Evolutionary conservation across 257 asterid genomes (phyloP).

Genomic region (Capsicum rhomboideum): DNA sequence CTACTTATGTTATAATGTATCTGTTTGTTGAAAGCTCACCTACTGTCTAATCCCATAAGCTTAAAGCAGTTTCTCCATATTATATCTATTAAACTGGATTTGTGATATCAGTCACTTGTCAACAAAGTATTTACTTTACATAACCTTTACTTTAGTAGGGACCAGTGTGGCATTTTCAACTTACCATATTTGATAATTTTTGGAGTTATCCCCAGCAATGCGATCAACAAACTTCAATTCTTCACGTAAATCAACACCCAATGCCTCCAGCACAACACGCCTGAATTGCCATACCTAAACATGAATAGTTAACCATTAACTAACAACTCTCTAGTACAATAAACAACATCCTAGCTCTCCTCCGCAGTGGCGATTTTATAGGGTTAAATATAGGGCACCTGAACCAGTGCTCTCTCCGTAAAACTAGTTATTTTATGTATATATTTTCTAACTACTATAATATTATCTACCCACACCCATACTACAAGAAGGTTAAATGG

Average conservation of each 20-base stretch:
- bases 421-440: too few relatives aligned
- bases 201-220: slow-evolving; percentile 51
- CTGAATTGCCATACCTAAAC: slow-evolving; percentile 93
- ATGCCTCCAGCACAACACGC: slow-evolving; percentile 73
- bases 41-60: not conserved
- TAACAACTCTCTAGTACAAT: not conserved
- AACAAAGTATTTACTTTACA: not conserved
- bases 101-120: not conserved
- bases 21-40: not conserved
- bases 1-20: too few relatives aligned
- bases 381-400: too few relatives aligned
- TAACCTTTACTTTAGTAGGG: not conserved
- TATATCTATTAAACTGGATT: not conserved
- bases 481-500: too few relatives aligned
- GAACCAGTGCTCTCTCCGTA: too few relatives aligned
- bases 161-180: not conserved
- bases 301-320: not conserved
- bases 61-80: not conserved
- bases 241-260: slow-evolving; percentile 45
- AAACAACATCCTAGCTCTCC: not conserved
- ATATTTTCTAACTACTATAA: too few relatives aligned
- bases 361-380: too few relatives aligned
- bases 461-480: too few relatives aligned
- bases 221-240: slow-evolving; percentile 62
- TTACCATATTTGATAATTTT: slow-evolving; percentile 94